Evolutionary conservation across 257 asterid genomes (phyloP).

Genomic region (Linaria vulgaris): DNA sequence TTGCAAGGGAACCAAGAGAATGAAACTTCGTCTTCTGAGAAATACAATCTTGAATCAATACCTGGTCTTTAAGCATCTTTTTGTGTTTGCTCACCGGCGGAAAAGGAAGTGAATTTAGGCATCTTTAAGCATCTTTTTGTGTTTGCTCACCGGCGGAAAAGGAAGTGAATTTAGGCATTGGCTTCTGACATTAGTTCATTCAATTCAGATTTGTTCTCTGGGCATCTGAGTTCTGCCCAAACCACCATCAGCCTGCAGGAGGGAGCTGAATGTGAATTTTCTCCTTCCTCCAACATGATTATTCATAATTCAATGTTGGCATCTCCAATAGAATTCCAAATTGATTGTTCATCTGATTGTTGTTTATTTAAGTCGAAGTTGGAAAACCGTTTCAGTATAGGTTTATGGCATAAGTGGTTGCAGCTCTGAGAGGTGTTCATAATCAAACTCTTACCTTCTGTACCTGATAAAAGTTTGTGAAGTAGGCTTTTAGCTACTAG

Average conservation of each 20-base stretch:
- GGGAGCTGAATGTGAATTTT: slow-evolving; percentile 13
- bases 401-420: no score
- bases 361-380: slow-evolving; percentile 18
- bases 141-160: slow-evolving; percentile 34
- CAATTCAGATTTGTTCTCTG: slow-evolving; percentile 22
- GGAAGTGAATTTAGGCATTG: slow-evolving; percentile 21
- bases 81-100: slow-evolving; percentile 36
- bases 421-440: no score
- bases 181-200: slow-evolving; percentile 25
- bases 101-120: no score
- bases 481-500: no score
- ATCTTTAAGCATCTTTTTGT: slow-evolving; percentile 61
- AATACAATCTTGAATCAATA: slow-evolving; percentile 93
- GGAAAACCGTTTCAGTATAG: background rate
- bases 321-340: slow-evolving; percentile 5
- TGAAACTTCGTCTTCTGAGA: slow-evolving; percentile 55
- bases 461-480: no score
- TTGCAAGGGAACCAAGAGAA: slow-evolving; percentile 45
- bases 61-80: slow-evolving; percentile 82
- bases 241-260: slow-evolving; percentile 18
- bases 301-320: background rate
- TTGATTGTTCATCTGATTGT: slow-evolving; percentile 21
- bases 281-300: slow-evolving; percentile 14
- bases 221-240: slow-evolving; percentile 31
- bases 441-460: no score